Percentiles rank a stretch among this genome's conserved stretches.
Evolutionary conservation across 345 rosid species (phyloP).

Genomic region (Punica granatum): DNA sequence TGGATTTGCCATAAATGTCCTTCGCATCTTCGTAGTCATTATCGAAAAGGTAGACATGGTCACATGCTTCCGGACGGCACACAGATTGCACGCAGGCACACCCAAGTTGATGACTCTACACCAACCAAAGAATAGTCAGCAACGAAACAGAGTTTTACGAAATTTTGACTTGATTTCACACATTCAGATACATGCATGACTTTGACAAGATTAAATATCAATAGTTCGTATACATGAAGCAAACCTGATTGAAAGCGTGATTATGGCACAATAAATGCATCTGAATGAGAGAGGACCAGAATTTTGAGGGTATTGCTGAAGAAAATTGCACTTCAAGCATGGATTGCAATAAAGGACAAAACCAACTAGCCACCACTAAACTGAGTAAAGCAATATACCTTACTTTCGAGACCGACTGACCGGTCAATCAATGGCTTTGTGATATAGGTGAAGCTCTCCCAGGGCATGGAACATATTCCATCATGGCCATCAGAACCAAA

Average conservation of each 20-base stretch:
- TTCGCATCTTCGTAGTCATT: conserved; percentile 89
- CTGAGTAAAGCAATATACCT: conserved; percentile 42
- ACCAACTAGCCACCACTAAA: neutral
- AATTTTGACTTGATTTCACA: neutral
- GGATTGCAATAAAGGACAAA: neutral
- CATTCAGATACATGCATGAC: neutral
- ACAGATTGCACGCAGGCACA: conserved; percentile 56
- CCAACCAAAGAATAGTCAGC: conserved; percentile 1
- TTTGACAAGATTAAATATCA: neutral
- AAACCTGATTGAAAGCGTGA: neutral
- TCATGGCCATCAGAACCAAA: conserved; percentile 22
- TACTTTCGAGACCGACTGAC: conserved; percentile 33
- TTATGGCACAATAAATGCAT: neutral
- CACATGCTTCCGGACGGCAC: conserved; percentile 70
- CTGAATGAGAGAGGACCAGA: neutral
- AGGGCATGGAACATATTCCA: conserved; percentile 38
- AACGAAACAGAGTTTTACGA: neutral
- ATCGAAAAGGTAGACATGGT: conserved; percentile 88
- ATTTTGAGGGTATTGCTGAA: neutral
- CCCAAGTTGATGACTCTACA: conserved; percentile 63
- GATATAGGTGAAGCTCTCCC: conserved; percentile 74
- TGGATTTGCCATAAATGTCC: conserved; percentile 70
- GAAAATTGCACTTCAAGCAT: neutral
- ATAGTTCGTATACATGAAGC: neutral
- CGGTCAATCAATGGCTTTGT: conserved; percentile 52